These are phyloP conservation scores for Mucor ambiguus DNA, from an alignment of 371 early-diverging fungal genomes.

Conservation along the genomic window DNA sequence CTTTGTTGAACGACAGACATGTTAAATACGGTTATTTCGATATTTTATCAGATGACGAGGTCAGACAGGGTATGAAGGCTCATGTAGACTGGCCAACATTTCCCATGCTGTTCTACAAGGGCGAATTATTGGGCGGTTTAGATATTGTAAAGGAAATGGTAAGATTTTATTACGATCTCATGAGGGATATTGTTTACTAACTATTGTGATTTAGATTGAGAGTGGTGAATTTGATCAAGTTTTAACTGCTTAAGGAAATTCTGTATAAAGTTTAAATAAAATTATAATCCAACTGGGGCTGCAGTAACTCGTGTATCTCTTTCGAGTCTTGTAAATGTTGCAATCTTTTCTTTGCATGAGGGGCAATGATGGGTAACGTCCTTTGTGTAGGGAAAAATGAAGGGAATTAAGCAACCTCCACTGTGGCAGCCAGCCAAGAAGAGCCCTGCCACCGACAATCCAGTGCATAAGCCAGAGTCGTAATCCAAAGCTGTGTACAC, in stretches of 20 bases:
- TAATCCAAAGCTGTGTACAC: slow-evolving; percentile 18
- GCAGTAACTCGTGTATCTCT: slow-evolving; percentile 19
- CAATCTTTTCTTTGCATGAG: slow-evolving; percentile 21
- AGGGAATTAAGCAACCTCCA: slow-evolving; percentile 20
- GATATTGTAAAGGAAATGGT: slow-evolving; percentile 93
- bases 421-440: slow-evolving; percentile 17
- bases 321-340: slow-evolving; percentile 25
- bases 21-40: slow-evolving; percentile 83
- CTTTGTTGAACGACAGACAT: slow-evolving; percentile 68
- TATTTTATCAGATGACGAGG: slow-evolving; percentile 87
- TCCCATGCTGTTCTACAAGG: slow-evolving; percentile 83
- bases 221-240: slow-evolving; percentile 53
- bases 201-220: slow-evolving; percentile 26
- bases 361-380: slow-evolving; percentile 24
- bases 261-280: slow-evolving; percentile 5
- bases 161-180: slow-evolving; percentile 15
- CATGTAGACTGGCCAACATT: slow-evolving; percentile 64
- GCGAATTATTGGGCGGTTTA: slow-evolving; percentile 93
- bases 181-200: not conserved
- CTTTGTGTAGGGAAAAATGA: slow-evolving; percentile 24
- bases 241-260: slow-evolving; percentile 36
- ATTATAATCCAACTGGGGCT: not conserved
- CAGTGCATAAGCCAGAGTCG: slow-evolving; percentile 22
- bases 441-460: slow-evolving; percentile 15
- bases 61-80: slow-evolving; percentile 71